phyloP scores from a whole-genome alignment of 495 filamentous ascomycete genomes.

The Aspergillus olivimuriae region DNA sequence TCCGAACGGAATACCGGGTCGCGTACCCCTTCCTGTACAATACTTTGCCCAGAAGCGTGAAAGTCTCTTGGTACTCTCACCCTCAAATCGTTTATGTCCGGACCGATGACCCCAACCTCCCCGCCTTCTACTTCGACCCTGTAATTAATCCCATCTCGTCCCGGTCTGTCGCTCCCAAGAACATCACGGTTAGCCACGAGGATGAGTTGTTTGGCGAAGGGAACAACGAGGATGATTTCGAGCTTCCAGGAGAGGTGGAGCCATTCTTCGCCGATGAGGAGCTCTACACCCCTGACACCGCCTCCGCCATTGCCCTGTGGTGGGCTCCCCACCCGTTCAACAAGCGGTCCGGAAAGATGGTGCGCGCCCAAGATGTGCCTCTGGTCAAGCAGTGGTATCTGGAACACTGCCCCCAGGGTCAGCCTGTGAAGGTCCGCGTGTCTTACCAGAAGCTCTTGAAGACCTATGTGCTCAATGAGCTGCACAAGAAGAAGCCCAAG shows the following conservation, averaged over 20 bases:
- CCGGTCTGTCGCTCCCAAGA: slow-evolving; percentile 89
- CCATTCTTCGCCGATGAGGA: slow-evolving; percentile 90
- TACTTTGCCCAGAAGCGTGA: slow-evolving; percentile 88
- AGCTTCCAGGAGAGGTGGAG: slow-evolving; percentile 71
- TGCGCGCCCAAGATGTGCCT: slow-evolving; percentile 93
- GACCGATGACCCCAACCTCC: slow-evolving; percentile 81
- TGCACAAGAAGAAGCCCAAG: slow-evolving; percentile 92
- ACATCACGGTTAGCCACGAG: slow-evolving; percentile 86
- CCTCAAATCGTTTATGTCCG: slow-evolving; percentile 89
- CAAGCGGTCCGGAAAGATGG: slow-evolving; percentile 93
- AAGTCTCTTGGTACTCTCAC: slow-evolving; percentile 88
- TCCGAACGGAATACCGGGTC: slow-evolving; percentile 93
- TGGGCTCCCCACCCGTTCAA: slow-evolving; percentile 98
- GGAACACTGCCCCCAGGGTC: slow-evolving; percentile 85
- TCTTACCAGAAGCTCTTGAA: slow-evolving; percentile 99
- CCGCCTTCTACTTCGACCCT: slow-evolving; percentile 96
- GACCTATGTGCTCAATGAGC: slow-evolving; percentile 90
- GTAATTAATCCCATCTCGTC: slow-evolving; percentile 97
- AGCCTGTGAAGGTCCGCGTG: slow-evolving; percentile 97
- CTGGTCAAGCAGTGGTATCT: slow-evolving; percentile 98
- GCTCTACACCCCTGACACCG: slow-evolving; percentile 81
- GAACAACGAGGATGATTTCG: slow-evolving; percentile 86
- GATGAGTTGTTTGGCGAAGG: slow-evolving; percentile 88
- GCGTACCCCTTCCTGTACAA: slow-evolving; percentile 95
- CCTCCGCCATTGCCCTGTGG: slow-evolving; percentile 90